Conservation (phyloP, 345 rosid species). For the Camelina hispida region DNA sequence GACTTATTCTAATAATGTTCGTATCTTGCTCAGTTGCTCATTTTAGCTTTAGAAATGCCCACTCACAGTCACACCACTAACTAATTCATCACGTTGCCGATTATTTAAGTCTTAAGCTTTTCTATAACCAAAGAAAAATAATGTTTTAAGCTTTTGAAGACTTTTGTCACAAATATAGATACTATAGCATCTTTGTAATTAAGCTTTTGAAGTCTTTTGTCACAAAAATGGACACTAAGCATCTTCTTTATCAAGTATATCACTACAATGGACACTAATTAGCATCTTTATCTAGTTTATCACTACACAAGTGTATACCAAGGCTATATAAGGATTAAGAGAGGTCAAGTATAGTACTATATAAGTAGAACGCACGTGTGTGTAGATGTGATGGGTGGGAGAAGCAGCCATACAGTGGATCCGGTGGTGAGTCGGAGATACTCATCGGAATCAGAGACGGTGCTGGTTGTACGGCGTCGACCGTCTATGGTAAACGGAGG, state of each 20-base stretch:
- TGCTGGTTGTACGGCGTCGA: conserved; percentile 68
- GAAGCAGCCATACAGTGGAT: conserved; percentile 31
- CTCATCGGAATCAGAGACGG: conserved; percentile 57
- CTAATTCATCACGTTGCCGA: conserved; percentile 14
- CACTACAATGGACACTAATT: not conserved
- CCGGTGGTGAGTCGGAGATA: conserved; percentile 63
- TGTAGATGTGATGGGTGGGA: conserved; percentile 35
- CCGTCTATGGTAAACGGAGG: conserved; percentile 73
- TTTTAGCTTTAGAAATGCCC: conserved; percentile 31
- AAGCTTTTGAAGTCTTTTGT: conserved; percentile 23
- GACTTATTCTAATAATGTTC: not conserved
- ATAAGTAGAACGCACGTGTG: conserved; percentile 13
- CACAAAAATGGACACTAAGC: conserved; percentile 13
- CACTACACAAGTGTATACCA: not conserved
- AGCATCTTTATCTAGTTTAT: not conserved
- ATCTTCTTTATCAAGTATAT: conserved; percentile 10
- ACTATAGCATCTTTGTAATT: conserved; percentile 29
- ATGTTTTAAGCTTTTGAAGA: conserved; percentile 4
- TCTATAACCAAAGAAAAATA: no score
- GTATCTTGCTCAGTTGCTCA: not conserved
- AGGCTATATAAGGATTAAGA: conserved; percentile 19
- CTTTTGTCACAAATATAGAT: conserved; percentile 14
- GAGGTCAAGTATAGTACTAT: conserved; percentile 13
- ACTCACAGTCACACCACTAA: conserved; percentile 30
- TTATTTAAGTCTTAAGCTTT: not conserved